Evolutionary conservation across 176 grass and related monocot genomes (phyloP).

Genomic region (Metroxylon sagu): DNA sequence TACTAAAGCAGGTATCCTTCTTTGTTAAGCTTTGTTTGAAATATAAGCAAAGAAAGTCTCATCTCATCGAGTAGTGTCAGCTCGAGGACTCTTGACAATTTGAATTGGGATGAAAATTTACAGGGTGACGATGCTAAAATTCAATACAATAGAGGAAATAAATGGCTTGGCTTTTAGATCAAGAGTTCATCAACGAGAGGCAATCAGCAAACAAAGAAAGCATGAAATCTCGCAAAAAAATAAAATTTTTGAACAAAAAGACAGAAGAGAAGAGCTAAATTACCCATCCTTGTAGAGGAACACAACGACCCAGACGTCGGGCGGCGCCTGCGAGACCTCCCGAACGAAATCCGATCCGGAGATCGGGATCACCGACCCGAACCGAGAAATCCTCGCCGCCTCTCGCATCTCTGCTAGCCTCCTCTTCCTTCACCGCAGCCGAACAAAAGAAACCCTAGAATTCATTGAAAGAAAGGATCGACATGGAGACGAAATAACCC

Average conservation of each 20-base stretch:
- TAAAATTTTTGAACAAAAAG: background rate
- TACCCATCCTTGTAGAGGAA: constrained; percentile 97
- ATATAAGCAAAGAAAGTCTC: too few relatives aligned
- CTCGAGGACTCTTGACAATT: too few relatives aligned
- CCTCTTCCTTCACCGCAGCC: constrained; percentile 47
- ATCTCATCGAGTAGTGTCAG: too few relatives aligned
- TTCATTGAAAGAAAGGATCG: background rate
- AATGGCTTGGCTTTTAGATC: too few relatives aligned
- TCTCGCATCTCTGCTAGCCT: constrained; percentile 81
- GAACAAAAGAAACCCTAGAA: background rate
- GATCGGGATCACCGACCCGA: constrained; percentile 57
- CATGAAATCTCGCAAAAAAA: too few relatives aligned
- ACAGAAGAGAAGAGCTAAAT: background rate
- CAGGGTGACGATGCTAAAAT: background rate
- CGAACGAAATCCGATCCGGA: constrained; percentile 81
- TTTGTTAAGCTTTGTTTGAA: too few relatives aligned
- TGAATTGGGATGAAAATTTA: too few relatives aligned
- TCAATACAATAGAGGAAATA: background rate
- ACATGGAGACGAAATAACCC: background rate
- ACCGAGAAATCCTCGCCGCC: constrained; percentile 46
- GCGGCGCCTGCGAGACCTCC: constrained; percentile 80
- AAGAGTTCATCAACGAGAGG: too few relatives aligned
- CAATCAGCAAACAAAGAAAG: too few relatives aligned
- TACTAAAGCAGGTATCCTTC: too few relatives aligned
- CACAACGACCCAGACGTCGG: constrained; percentile 90